phyloP scores from a whole-genome alignment of 805 yeast genomes.

The Metschnikowia orientalis region DNA sequence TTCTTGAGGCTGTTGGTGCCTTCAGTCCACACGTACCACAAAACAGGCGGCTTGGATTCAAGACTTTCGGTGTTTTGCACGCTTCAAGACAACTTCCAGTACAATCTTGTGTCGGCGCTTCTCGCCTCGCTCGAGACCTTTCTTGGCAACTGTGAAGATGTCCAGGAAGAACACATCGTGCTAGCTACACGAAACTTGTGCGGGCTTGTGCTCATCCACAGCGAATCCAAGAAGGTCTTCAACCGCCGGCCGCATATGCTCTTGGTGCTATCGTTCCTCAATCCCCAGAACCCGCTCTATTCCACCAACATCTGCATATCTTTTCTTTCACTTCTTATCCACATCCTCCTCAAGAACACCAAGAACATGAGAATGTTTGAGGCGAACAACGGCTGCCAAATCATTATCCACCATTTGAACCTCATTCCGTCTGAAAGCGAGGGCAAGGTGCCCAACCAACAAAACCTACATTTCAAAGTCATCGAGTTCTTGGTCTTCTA shows the following conservation, averaged over 20 bases:
- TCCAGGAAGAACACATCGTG: conserved; percentile 11
- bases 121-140: conserved; percentile 18
- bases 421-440: conserved; percentile 7
- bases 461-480: conserved; percentile 56
- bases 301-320: conserved; percentile 24
- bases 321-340: conserved; percentile 52
- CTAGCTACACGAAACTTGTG: conserved; percentile 43
- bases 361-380: conserved; percentile 59
- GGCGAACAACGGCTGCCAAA: conserved; percentile 48
- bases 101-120: conserved; percentile 44
- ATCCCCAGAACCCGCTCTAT: conserved; percentile 6
- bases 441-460: conserved; percentile 20
- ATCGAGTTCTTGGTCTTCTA: conserved; percentile 69
- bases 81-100: conserved; percentile 51
- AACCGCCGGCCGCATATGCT: conserved; percentile 38
- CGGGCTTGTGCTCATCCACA: conserved; percentile 59
- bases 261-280: conserved; percentile 25
- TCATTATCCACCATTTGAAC: conserved; percentile 40
- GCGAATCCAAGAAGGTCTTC: conserved; percentile 49
- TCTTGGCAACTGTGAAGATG: not conserved
- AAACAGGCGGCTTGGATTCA: conserved; percentile 7
- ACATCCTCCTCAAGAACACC: conserved; percentile 53
- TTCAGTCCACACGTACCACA: conserved; percentile 9
- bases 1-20: conserved; percentile 12
- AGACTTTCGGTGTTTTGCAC: conserved; percentile 28